Conservation (phyloP, 208 protist genomes). For the Trypanosoma conorhini region DNA sequence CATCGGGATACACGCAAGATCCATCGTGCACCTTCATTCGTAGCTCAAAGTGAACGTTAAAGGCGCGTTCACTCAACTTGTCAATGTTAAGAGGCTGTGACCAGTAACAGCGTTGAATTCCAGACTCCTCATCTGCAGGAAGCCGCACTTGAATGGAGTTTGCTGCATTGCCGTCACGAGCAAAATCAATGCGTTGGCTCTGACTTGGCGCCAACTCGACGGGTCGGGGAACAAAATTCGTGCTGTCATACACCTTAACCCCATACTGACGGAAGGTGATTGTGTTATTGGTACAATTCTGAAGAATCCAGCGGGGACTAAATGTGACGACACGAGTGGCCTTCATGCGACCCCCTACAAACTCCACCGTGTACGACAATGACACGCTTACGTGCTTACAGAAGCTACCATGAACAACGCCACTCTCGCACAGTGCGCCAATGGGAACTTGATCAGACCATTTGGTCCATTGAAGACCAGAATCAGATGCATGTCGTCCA, state of each 20-base stretch:
- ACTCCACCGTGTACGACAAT: slow-evolving; percentile 63
- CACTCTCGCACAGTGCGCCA: slow-evolving; percentile 25
- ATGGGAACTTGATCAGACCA: slow-evolving; percentile 45
- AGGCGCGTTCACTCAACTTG: slow-evolving; percentile 42
- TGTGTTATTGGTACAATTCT: slow-evolving; percentile 37
- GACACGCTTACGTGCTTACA: slow-evolving; percentile 24
- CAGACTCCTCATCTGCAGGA: slow-evolving; percentile 15
- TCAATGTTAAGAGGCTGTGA: slow-evolving; percentile 48
- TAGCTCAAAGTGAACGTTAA: slow-evolving; percentile 51
- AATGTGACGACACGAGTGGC: slow-evolving; percentile 59
- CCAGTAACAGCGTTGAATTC: slow-evolving; percentile 38
- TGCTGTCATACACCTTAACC: background rate
- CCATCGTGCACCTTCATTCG: background rate
- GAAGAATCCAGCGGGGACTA: slow-evolving; percentile 66
- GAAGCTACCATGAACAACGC: slow-evolving; percentile 25
- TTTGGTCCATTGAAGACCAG: slow-evolving; percentile 34
- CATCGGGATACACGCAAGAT: background rate
- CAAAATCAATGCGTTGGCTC: slow-evolving; percentile 21
- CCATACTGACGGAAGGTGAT: slow-evolving; percentile 21
- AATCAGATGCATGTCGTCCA: slow-evolving; percentile 15
- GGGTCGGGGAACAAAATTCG: background rate
- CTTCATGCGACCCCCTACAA: slow-evolving; percentile 33
- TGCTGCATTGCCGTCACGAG: background rate
- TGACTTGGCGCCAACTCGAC: slow-evolving; percentile 1
- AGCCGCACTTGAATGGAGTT: slow-evolving; percentile 28